These are phyloP conservation scores for Jimgerdemannia flammicorona DNA, from an alignment of 192 early-diverging fungal genomes.

Conservation along the genomic window DNA sequence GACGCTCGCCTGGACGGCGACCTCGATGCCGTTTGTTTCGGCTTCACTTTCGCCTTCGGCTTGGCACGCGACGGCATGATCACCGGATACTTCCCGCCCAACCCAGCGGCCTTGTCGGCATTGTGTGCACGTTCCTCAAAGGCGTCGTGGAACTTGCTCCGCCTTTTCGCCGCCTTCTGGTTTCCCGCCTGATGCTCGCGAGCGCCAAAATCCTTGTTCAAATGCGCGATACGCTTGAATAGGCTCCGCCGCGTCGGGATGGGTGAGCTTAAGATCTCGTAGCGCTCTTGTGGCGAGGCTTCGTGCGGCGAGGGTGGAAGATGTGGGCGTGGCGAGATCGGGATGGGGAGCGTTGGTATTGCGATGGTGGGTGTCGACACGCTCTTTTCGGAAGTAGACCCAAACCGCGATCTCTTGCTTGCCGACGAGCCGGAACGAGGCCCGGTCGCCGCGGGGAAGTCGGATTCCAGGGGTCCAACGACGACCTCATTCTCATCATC, in stretches of 20 bases:
- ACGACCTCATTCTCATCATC: too few species aligned
- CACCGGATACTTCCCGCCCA: too few species aligned
- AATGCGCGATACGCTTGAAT: conserved; percentile 61
- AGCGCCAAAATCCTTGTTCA: conserved; percentile 57
- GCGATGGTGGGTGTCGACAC: too few species aligned
- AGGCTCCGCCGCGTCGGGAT: conserved; percentile 48
- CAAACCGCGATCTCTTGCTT: too few species aligned
- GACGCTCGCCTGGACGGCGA: too few species aligned
- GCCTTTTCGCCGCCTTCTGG: background rate
- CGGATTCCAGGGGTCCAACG: too few species aligned
- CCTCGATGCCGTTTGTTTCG: too few species aligned
- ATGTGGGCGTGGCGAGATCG: conserved; percentile 43
- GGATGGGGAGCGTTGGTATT: conserved; percentile 37
- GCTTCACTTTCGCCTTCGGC: too few species aligned
- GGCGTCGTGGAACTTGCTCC: background rate
- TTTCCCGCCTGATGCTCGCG: conserved; percentile 32
- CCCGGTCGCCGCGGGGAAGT: too few species aligned
- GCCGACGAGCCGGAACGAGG: too few species aligned
- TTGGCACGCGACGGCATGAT: too few species aligned
- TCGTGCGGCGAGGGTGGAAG: conserved; percentile 31
- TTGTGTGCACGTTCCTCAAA: background rate
- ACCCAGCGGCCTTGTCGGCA: background rate
- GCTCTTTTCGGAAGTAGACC: too few species aligned
- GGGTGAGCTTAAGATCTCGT: conserved; percentile 16
- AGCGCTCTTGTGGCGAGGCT: background rate